phyloP scores from a whole-genome alignment of 129 eudicot genomes.

The Glebionis coronaria region DNA sequence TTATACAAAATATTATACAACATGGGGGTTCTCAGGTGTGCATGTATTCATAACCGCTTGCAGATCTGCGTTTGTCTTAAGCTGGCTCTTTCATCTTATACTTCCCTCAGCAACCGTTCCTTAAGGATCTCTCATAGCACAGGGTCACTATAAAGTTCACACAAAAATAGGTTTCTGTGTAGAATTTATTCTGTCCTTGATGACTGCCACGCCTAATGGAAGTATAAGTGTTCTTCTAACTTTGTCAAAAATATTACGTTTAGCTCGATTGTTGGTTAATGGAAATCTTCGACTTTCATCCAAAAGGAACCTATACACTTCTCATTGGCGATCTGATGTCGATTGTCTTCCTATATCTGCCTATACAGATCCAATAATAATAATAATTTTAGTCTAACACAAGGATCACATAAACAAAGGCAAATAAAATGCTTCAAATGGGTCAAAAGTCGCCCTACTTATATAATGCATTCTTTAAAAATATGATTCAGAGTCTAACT shows the following conservation, averaged over 20 bases:
- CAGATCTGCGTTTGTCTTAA: background rate
- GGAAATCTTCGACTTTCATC: conserved; percentile 55
- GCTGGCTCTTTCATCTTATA: conserved; percentile 1
- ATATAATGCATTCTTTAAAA: too few species aligned
- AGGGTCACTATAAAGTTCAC: conserved; percentile 38
- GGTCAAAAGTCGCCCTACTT: too few species aligned
- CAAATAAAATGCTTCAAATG: background rate
- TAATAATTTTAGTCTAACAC: background rate
- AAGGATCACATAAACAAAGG: background rate
- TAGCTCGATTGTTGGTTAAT: conserved; percentile 38
- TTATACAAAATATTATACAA: too few species aligned
- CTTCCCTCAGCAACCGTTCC: background rate
- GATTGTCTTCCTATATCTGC: conserved; percentile 87
- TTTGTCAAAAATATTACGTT: conserved; percentile 55
- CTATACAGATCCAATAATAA: conserved; percentile 33
- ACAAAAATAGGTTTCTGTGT: background rate
- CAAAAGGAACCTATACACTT: conserved; percentile 74
- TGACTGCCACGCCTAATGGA: background rate
- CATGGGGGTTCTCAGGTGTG: too few species aligned
- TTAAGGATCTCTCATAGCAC: background rate
- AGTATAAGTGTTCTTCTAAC: conserved; percentile 66
- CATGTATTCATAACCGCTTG: too few species aligned
- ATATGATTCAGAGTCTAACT: too few species aligned
- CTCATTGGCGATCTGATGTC: conserved; percentile 68
- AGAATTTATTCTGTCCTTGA: background rate